Conservation (phyloP, 2,329 filamentous ascomycete species). For the Alternaria sp. region DNA sequence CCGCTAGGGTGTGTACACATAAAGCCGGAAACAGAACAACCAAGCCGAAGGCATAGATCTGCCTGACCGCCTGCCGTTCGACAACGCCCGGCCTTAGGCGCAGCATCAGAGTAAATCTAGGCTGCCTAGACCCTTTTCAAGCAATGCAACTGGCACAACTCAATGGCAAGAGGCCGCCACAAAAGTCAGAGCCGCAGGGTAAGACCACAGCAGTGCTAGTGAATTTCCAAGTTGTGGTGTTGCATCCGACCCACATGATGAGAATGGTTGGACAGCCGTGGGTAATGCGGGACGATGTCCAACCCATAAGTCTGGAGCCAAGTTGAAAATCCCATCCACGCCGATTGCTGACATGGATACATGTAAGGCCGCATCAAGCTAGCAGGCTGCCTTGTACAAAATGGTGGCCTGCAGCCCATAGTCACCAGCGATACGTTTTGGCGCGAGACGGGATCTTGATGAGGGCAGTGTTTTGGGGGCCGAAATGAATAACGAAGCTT, state of each 20-base stretch:
- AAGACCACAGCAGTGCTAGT: constrained; percentile 28
- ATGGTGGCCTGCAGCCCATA: constrained; percentile 32
- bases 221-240: constrained; percentile 33
- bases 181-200: constrained; percentile 28
- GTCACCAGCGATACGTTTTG: constrained; percentile 18
- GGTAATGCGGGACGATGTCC: constrained; percentile 26
- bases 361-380: constrained; percentile 34
- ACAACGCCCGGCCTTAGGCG: constrained; percentile 26
- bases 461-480: constrained; percentile 34
- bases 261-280: constrained; percentile 27
- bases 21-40: constrained; percentile 34
- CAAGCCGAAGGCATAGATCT: constrained; percentile 32
- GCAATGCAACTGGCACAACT: constrained; percentile 28
- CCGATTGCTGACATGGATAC: constrained; percentile 40
- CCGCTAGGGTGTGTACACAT: constrained; percentile 36
- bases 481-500: constrained; percentile 19
- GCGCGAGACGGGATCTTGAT: constrained; percentile 26
- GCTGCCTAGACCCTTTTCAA: constrained; percentile 34
- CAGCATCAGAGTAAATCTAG: constrained; percentile 25
- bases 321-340: constrained; percentile 27
- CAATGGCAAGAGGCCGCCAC: constrained; percentile 24
- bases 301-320: constrained; percentile 33
- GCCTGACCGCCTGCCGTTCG: constrained; percentile 18
- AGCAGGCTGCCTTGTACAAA: constrained; percentile 28
- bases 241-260: constrained; percentile 34